phyloP scores from a whole-genome alignment of 495 filamentous ascomycete species.

The Penicillium fimorum region DNA sequence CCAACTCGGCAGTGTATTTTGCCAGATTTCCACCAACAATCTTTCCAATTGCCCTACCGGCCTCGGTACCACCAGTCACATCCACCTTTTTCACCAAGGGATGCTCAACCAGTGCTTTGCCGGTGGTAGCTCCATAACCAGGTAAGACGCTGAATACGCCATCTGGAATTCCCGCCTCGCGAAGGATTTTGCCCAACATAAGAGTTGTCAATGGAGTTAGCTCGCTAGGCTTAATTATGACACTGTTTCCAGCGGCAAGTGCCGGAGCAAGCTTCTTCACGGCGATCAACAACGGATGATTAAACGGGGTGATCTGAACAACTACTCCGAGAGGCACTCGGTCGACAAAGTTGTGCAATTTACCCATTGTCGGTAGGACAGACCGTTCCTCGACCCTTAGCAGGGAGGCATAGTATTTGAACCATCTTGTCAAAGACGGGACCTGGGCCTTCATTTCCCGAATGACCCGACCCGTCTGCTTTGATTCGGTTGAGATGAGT shows the following conservation, averaged over 20 bases:
- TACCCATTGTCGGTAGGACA: conserved; percentile 59
- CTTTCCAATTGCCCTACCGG: conserved; percentile 46
- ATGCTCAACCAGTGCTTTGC: conserved; percentile 53
- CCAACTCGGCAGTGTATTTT: conserved; percentile 57
- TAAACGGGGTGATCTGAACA: conserved; percentile 64
- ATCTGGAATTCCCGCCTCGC: conserved; percentile 54
- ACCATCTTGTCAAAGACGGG: conserved; percentile 59
- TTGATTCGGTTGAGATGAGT: conserved; percentile 56
- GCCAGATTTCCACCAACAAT: conserved; percentile 52
- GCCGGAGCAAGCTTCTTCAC: conserved; percentile 62
- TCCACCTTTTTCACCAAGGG: conserved; percentile 58
- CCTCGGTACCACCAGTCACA: conserved; percentile 55
- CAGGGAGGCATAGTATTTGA: conserved; percentile 61
- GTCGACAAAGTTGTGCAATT: conserved; percentile 60
- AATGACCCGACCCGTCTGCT: conserved; percentile 60
- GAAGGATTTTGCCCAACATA: conserved; percentile 48
- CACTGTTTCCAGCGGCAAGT: conserved; percentile 60
- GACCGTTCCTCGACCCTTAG: conserved; percentile 59
- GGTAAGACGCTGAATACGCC: conserved; percentile 58
- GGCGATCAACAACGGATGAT: conserved; percentile 63
- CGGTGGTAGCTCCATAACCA: conserved; percentile 53
- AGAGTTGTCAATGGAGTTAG: conserved; percentile 58
- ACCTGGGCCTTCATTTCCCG: conserved; percentile 67
- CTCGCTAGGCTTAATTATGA: conserved; percentile 62
- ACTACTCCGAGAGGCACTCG: conserved; percentile 62